These are phyloP conservation scores for Arxiozyma heterogenica DNA, from an alignment of 1,139 yeast species.

Conservation along the genomic window DNA sequence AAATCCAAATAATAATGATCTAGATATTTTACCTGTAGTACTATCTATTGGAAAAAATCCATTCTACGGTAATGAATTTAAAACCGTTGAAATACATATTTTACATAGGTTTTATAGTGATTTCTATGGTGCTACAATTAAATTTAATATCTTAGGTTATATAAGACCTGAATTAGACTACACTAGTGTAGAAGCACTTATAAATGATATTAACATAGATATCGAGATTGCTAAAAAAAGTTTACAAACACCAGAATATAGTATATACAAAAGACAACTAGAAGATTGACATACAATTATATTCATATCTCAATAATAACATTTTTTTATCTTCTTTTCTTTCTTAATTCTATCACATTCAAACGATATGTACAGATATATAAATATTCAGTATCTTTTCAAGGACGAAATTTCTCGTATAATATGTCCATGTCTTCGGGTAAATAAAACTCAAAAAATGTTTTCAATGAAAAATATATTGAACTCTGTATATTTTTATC, in stretches of 20 bases:
- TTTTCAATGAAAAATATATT: slow-evolving; percentile 7
- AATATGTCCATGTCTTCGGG: slow-evolving; percentile 25
- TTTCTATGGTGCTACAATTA: slow-evolving; percentile 77
- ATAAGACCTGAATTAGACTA: slow-evolving; percentile 87
- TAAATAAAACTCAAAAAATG: slow-evolving; percentile 21
- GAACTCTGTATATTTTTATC: slow-evolving; percentile 1
- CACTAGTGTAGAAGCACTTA: slow-evolving; percentile 76
- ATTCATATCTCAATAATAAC: not conserved
- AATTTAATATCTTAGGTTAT: slow-evolving; percentile 70
- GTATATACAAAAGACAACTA: slow-evolving; percentile 9
- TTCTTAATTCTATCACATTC: not conserved
- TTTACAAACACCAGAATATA: slow-evolving; percentile 10
- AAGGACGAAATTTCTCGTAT: slow-evolving; percentile 6
- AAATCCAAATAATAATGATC: slow-evolving; percentile 32
- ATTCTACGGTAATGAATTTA: slow-evolving; percentile 56
- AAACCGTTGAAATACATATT: slow-evolving; percentile 80
- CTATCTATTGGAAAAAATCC: slow-evolving; percentile 97
- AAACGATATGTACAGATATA: not conserved
- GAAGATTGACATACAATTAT: not conserved
- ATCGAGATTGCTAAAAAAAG: slow-evolving; percentile 49
- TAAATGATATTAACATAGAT: slow-evolving; percentile 75
- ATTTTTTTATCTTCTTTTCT: too few relatives aligned
- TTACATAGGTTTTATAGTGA: slow-evolving; percentile 57
- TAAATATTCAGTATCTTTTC: not conserved
- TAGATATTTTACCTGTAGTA: slow-evolving; percentile 65